Percentiles rank a stretch among this genome's conserved stretches.
These are phyloP conservation scores for Bondarzewia mesenterica DNA, from an alignment of 1,284 basidiomycete species.

Conservation along the genomic window DNA sequence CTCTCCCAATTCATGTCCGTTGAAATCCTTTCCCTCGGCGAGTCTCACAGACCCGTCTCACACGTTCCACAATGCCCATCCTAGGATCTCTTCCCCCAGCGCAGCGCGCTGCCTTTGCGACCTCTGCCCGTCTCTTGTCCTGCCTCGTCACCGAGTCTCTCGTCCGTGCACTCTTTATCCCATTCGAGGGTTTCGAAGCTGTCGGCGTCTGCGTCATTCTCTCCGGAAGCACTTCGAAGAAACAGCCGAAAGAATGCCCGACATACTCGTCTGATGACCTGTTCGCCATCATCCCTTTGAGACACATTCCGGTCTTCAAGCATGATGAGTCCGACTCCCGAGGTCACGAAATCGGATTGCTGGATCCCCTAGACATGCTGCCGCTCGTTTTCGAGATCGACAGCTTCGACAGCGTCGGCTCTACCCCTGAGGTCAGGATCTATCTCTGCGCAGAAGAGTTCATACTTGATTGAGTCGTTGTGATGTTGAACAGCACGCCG, in stretches of 20 bases:
- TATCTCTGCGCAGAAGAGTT: not conserved
- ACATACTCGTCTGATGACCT: constrained; percentile 21
- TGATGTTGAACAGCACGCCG: not conserved
- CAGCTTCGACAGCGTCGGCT: not conserved
- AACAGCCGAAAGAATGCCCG: constrained; percentile 9
- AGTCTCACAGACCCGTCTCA: not conserved
- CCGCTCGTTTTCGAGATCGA: constrained; percentile 23
- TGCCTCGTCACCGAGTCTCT: constrained; percentile 46
- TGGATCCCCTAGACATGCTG: constrained; percentile 45
- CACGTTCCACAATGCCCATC: not conserved
- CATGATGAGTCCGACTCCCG: constrained; percentile 20
- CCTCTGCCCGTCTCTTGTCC: constrained; percentile 36
- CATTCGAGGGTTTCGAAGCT: constrained; percentile 24
- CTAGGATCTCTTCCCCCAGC: constrained; percentile 17
- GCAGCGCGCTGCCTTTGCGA: constrained; percentile 36
- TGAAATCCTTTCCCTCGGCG: not conserved
- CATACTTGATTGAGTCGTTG: not conserved
- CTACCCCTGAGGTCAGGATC: not conserved
- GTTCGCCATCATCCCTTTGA: constrained; percentile 34
- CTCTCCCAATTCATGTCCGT: too few species aligned
- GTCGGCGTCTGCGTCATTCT: constrained; percentile 33
- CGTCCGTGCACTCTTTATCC: constrained; percentile 32
- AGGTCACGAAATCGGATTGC: constrained; percentile 27
- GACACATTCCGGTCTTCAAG: constrained; percentile 35
- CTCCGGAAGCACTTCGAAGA: constrained; percentile 18